phyloP scores from a whole-genome alignment of 2,329 filamentous ascomycete genomes.

The Fusarium tupiense region DNA sequence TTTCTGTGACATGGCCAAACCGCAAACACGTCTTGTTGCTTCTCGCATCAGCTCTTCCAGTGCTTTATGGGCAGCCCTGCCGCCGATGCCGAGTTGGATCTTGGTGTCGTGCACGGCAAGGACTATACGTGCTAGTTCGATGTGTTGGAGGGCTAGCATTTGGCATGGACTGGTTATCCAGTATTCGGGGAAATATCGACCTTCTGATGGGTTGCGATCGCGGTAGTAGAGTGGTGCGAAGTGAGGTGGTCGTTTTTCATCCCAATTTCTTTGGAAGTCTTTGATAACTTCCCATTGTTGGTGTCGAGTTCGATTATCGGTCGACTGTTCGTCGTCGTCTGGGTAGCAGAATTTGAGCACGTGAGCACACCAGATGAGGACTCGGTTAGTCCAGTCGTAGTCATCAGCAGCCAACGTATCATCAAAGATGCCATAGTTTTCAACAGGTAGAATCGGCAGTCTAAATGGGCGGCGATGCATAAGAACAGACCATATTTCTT shows the following conservation, averaged over 20 bases:
- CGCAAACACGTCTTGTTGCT: conserved; percentile 16
- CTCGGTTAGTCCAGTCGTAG: neutral
- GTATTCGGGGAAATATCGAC: conserved; percentile 5
- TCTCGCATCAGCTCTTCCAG: conserved; percentile 16
- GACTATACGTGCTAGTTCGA: conserved; percentile 24
- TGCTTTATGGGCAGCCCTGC: conserved; percentile 19
- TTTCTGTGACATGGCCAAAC: conserved; percentile 1
- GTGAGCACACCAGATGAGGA: neutral
- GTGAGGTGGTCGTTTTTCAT: neutral
- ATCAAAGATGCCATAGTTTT: neutral
- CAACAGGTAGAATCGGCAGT: rapidly evolving
- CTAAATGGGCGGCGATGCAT: neutral
- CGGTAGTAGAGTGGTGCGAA: conserved; percentile 15
- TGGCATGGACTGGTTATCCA: conserved; percentile 25
- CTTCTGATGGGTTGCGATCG: conserved; percentile 6
- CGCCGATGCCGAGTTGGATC: conserved; percentile 17
- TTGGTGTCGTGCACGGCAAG: conserved; percentile 28
- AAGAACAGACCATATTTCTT: rapidly evolving
- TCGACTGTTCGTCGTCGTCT: rapidly evolving
- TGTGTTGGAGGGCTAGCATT: conserved; percentile 23
- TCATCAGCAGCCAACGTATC: neutral
- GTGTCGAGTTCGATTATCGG: neutral
- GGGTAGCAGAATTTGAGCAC: neutral
- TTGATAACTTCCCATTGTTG: neutral
- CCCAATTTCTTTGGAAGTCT: neutral